Conservation (phyloP, 805 yeast species). For the Yarrowia bubula region DNA sequence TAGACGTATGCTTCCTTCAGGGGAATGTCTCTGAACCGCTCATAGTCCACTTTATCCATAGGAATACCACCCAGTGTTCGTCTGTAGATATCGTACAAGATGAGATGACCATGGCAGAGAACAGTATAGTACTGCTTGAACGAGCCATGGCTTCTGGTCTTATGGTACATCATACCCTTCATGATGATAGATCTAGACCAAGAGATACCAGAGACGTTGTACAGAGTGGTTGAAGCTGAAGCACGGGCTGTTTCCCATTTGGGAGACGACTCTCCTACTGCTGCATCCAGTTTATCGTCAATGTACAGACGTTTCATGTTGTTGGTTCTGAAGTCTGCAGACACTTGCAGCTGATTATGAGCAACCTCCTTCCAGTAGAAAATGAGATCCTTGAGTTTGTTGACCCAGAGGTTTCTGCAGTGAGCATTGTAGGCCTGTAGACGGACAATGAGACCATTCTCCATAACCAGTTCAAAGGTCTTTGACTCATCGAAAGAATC, state of each 20-base stretch:
- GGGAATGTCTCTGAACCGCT: constrained; percentile 58
- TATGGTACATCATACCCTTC: constrained; percentile 68
- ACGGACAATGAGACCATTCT: constrained; percentile 14
- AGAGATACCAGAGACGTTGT: constrained; percentile 57
- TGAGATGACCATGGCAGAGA: constrained; percentile 66
- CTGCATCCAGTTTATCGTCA: constrained; percentile 54
- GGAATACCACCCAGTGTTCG: constrained; percentile 49
- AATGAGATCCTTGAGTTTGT: constrained; percentile 8
- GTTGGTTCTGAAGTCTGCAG: background rate
- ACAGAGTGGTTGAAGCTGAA: constrained; percentile 51
- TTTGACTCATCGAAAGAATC: constrained; percentile 33
- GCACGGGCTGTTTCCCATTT: constrained; percentile 59
- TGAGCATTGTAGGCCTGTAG: constrained; percentile 10
- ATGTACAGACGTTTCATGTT: constrained; percentile 25
- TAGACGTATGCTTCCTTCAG: constrained; percentile 69
- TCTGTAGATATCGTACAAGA: constrained; percentile 53
- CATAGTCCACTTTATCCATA: constrained; percentile 50
- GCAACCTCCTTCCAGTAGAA: constrained; percentile 18
- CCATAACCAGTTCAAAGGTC: constrained; percentile 21
- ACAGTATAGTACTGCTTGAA: constrained; percentile 63
- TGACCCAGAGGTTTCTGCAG: constrained; percentile 19
- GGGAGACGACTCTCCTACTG: constrained; percentile 45
- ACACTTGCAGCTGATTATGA: background rate
- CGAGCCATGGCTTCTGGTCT: constrained; percentile 63
- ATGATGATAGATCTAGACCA: constrained; percentile 58